Evolutionary conservation across 2,329 filamentous ascomycete species (phyloP), one percentile per base, ranked within the genome.

Genomic region (Diaporthe vexans): DNA sequence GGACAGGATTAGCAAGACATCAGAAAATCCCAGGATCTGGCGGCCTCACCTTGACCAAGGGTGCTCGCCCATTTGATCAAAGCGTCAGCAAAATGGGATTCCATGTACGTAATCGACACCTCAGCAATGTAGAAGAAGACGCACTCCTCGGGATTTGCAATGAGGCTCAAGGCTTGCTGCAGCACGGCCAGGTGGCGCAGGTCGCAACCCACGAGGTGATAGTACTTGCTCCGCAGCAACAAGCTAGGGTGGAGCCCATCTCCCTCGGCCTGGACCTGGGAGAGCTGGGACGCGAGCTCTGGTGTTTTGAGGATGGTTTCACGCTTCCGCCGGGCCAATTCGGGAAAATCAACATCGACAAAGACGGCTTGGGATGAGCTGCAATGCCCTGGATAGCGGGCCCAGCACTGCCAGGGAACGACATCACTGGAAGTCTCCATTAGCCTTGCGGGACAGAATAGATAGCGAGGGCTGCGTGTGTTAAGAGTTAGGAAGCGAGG

Each of bases 41-140:
- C 56, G 15, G 29, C 46, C 37, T 26, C 84, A 94, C 94, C 90
- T 82, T 93, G 86, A 17, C 91, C 88, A 67, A 97, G 86, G 15
- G 85, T 90, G 72, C 91, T 90, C n/a, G 94, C 92, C 95, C 95
- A 98, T 68, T 87, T 81, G 40, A 98, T 92, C 11, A 98, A 86
- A 21, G 88, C 86, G 84, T 98, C 92, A 8, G 95, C 92, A 54
- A 91, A 91, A 29, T 89, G 82, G 3, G 91, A 90, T 73, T 95
- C 91, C 94, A 98, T 97, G 79, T 97, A 97, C 0, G 95, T 97
- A 54, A 97, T 90, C 4, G 95, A 97, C 19, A 98, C 95, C 83
- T 98, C 96, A 0, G 95, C 95, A 35, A 95, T 89, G 79, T 97
- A 97, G 33, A 98, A 85, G 2, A 98, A 88, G 3, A 88, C 86